Evolutionary conservation across 495 filamentous ascomycete species (phyloP), one percentile per base, ranked within the genome.

Genomic region (Hypomontagnella submonticulosa): DNA sequence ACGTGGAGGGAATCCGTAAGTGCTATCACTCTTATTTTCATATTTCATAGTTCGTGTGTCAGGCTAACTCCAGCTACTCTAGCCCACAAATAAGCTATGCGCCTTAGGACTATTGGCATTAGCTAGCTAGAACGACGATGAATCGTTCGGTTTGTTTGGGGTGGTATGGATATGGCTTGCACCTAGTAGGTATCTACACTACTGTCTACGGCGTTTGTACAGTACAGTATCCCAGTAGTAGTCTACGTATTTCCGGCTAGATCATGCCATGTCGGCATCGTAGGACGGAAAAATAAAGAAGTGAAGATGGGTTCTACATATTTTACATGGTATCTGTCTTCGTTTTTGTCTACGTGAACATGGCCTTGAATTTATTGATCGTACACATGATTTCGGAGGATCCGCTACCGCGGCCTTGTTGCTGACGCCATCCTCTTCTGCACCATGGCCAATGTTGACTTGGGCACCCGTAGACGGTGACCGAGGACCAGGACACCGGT

Each of bases 401-500:
- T 8, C 27, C 1, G n/a, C 41, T 61, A 67, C 33, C 59, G 50
- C 43, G 49, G 54, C 32, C 59, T 59, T 2, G 48, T 7, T 5
- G 32, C 42, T 54, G 66, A 42, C 13, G 60, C 59, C 38, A 79
- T 46, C 18, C 62, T 73, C 74, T 75, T 78, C 65, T 83, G 74
- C 19, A 84, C 73, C 56, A 84, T 44, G 11, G 73, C 71, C 30
- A 84, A 54, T 12, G 79, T 81, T 12, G 78, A 69, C 48, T 77
- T 80, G 18, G 87, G 83, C 7, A 84, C 65, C 42, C 80, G 79
- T 32, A 84, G 63, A n/a, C 84, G 74, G 4, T 81, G 81, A 10
- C 90, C 93, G 19, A 96, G 76, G 1, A 97, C 84, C 27, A 97
- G 74, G 0, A 87, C 87, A 41, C 92, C 92, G 0, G 92, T 95